phyloP scores from a whole-genome alignment of 2,329 filamentous ascomycete genomes.

The Myriosclerotinia curreyana region DNA sequence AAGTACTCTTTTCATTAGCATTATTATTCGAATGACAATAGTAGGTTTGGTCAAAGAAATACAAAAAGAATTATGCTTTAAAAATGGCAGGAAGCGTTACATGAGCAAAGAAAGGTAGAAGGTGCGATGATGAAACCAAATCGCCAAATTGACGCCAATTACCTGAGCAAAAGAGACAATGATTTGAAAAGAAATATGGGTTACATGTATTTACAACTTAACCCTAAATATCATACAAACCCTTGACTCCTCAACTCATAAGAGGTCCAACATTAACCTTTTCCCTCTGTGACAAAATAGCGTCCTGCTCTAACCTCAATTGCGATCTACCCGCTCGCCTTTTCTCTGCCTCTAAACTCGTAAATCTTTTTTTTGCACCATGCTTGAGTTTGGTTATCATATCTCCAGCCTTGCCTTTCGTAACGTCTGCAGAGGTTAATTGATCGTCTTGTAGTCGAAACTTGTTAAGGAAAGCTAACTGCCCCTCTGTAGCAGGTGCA shows the following conservation, averaged over 20 bases:
- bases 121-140: no score
- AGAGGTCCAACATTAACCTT: conserved; percentile 56
- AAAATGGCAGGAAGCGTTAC: background rate
- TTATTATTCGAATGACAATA: background rate
- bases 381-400: conserved; percentile 93
- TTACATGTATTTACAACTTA: background rate
- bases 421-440: conserved; percentile 57
- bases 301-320: conserved; percentile 42
- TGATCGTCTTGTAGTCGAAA: conserved; percentile 53
- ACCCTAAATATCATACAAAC: conserved; percentile 21
- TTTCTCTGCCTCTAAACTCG: conserved; percentile 51
- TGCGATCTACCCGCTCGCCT: conserved; percentile 46
- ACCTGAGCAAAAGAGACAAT: background rate
- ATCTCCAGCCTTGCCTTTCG: conserved; percentile 77
- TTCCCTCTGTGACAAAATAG: conserved; percentile 47
- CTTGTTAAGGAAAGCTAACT: conserved; percentile 70
- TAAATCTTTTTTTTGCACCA: conserved; percentile 67
- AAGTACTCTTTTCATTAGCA: background rate
- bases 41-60: background rate
- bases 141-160: background rate
- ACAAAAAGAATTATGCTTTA: background rate
- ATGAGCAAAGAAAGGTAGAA: background rate
- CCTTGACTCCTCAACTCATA: conserved; percentile 25
- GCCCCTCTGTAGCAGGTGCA: conserved; percentile 58
- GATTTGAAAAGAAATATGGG: background rate